A percentile compares a stretch with the other conserved stretches of the same genome.
These are phyloP conservation scores for Nicotiana otophora DNA, from an alignment of 257 asterid species.

Conservation along the genomic window DNA sequence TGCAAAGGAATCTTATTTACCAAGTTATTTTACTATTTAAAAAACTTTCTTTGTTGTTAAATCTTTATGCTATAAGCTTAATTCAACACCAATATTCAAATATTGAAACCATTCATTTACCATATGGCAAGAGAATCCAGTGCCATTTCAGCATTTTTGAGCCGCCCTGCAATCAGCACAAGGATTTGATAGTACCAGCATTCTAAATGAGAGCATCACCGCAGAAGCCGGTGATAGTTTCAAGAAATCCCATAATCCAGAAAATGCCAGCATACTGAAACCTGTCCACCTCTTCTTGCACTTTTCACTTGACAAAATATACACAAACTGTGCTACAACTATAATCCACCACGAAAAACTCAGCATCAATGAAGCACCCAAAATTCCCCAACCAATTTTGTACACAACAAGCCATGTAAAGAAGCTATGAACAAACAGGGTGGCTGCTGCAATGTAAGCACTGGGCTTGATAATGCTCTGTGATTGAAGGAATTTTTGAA, in stretches of 20 bases:
- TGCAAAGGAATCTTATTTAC: too few relatives aligned
- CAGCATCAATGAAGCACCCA: slow-evolving; percentile 12
- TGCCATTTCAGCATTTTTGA: slow-evolving; percentile 16
- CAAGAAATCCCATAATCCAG: slow-evolving; percentile 9
- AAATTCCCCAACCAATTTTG: neutral
- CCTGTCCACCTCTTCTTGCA: slow-evolving; percentile 15
- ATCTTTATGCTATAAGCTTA: neutral
- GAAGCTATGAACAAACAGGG: neutral
- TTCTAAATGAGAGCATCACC: slow-evolving; percentile 21
- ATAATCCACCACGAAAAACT: slow-evolving; percentile 22
- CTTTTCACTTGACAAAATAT: neutral
- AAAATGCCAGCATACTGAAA: neutral
- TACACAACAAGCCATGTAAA: slow-evolving; percentile 9
- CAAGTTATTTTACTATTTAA: too few relatives aligned
- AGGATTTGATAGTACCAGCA: slow-evolving; percentile 23
- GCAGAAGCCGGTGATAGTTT: slow-evolving; percentile 18
- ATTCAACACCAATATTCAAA: neutral
- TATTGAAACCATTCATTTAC: neutral
- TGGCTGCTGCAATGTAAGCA: slow-evolving; percentile 15
- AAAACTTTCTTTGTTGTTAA: too few relatives aligned
- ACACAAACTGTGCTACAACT: slow-evolving; percentile 13
- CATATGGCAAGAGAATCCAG: slow-evolving; percentile 20
- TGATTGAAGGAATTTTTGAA: slow-evolving; percentile 13
- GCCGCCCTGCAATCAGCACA: slow-evolving; percentile 22
- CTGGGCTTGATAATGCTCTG: slow-evolving; percentile 18